phyloP scores from a whole-genome alignment of 2,329 filamentous ascomycete genomes.

The Monilinia laxa region DNA sequence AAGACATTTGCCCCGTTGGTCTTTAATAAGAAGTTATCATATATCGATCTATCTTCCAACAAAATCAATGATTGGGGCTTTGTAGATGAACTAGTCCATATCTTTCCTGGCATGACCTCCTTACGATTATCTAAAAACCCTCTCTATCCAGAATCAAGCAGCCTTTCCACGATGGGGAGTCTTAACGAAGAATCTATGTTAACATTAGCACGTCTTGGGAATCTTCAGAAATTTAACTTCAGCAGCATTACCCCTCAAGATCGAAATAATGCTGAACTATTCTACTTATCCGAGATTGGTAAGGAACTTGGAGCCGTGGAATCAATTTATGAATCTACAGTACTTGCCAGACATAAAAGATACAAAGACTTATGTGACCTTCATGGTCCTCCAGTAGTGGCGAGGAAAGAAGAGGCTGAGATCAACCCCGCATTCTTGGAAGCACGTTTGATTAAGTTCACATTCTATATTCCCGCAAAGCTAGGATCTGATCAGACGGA shows the following conservation, averaged over 20 bases:
- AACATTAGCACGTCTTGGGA: conserved; percentile 70
- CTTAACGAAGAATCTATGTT: conserved; percentile 88
- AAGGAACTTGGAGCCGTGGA: conserved; percentile 66
- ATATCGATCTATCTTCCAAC: conserved; percentile 75
- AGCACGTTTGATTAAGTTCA: conserved; percentile 69
- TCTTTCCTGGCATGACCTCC: conserved; percentile 71
- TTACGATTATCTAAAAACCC: conserved; percentile 86
- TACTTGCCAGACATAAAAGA: conserved; percentile 66
- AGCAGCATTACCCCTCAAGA: conserved; percentile 69
- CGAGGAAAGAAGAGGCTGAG: conserved; percentile 48
- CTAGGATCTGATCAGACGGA: conserved; percentile 27
- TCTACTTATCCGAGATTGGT: conserved; percentile 83
- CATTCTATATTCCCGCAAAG: conserved; percentile 45
- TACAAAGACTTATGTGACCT: conserved; percentile 71
- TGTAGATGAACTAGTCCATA: conserved; percentile 63
- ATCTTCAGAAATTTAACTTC: conserved; percentile 71
- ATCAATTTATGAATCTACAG: conserved; percentile 51
- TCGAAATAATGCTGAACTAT: conserved; percentile 84
- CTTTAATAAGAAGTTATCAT: conserved; percentile 41
- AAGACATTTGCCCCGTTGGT: background rate
- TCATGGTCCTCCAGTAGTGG: conserved; percentile 70
- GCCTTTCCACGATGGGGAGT: conserved; percentile 47
- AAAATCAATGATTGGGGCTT: conserved; percentile 68
- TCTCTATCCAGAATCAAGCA: conserved; percentile 57
- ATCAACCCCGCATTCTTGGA: conserved; percentile 80